Base-by-base conservation (phyloP, 2,329 filamentous ascomycete species). In the Ascochyta rabiei region DNA sequence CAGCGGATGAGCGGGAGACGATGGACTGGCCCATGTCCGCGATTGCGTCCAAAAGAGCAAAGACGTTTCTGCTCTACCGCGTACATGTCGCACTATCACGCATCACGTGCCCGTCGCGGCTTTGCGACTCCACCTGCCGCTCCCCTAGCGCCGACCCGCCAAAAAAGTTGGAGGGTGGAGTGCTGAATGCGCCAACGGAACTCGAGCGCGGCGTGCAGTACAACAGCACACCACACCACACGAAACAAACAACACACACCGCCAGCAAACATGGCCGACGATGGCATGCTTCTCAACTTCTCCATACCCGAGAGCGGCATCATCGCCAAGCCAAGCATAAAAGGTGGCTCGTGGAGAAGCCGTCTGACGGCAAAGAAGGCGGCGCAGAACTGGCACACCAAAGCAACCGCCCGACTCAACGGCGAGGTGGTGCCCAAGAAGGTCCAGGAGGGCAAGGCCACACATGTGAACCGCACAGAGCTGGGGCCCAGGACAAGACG, bases 281-380 rank as follows among this genome's bases (percentile, higher is more conserved):
- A 96, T 86, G 92, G 92, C 64, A 89, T 99, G 86, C 84, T 97
- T 53, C 81, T 98, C 72, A 98, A 98, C 69, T 97, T 98, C 73
- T 87, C 91, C 66, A 80, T 96, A 53, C 84, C 85, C 24, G 86
- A 90, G 57, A 83, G 80, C 16, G 83, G 89, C 12, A 73, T 90
- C 48, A 82, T 87, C 56, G 80, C 83, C 82, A 81, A 82, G 63
- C 77, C 81, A 3, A 83, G 79, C 49, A 90, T 96, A 75, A 95
- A 89, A 73, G 95, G 95, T 64, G 95, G 95, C n/a, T 85, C 86
- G 66, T 99, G 95, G 95, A 89, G 90, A 71, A 93, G 96, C 72
- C 85, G 95, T 59, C 83, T 93, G 56, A 88, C 86, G 51, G 92
- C 92, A 31, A 89, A 92, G 76, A 89, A 89, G 74, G 81, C 82